phyloP scores from a whole-genome alignment of 2,329 filamentous ascomycete genomes.

The Verticillium klebahnii region DNA sequence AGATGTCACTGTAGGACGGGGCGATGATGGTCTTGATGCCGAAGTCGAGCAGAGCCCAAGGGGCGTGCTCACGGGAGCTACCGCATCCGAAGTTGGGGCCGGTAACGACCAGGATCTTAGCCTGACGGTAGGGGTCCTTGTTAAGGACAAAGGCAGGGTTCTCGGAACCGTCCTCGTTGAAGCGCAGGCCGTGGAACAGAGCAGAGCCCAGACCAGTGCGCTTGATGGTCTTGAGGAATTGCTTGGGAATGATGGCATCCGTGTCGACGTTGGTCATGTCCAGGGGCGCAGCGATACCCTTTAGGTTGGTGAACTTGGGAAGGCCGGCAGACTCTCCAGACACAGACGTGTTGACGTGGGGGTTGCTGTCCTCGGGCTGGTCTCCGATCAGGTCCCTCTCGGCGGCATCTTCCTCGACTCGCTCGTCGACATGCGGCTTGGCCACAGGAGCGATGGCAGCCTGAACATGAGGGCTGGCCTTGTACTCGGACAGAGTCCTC shows the following conservation, averaged over 20 bases:
- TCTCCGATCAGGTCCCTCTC: slow-evolving; percentile 51
- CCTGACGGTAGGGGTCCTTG: slow-evolving; percentile 73
- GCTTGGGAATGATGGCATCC: slow-evolving; percentile 98
- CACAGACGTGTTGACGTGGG: slow-evolving; percentile 27
- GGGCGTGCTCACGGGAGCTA: slow-evolving; percentile 87
- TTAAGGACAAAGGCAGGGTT: slow-evolving; percentile 86
- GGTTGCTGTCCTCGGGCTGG: slow-evolving; percentile 65
- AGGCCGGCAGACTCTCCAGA: slow-evolving; percentile 55
- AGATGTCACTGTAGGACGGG: slow-evolving; percentile 83
- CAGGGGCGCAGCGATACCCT: slow-evolving; percentile 82
- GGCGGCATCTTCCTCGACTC: slow-evolving; percentile 43
- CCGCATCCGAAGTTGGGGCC: slow-evolving; percentile 96
- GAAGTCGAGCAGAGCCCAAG: slow-evolving; percentile 95
- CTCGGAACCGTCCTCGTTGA: slow-evolving; percentile 66
- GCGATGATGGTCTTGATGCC: slow-evolving; percentile 93
- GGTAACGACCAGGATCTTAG: slow-evolving; percentile 89
- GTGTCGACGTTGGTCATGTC: slow-evolving; percentile 92
- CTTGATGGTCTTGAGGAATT: slow-evolving; percentile 99
- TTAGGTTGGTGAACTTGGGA: slow-evolving; percentile 77
- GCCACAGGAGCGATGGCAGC: slow-evolving; percentile 38
- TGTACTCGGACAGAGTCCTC: slow-evolving; percentile 66
- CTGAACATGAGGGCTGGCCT: slow-evolving; percentile 55
- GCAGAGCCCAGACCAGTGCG: slow-evolving; percentile 86
- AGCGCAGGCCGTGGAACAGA: slow-evolving; percentile 82
- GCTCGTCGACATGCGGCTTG: slow-evolving; percentile 49